phyloP scores from a whole-genome alignment of 306 rosid genomes.

The Cucurbita argyrosperma region DNA sequence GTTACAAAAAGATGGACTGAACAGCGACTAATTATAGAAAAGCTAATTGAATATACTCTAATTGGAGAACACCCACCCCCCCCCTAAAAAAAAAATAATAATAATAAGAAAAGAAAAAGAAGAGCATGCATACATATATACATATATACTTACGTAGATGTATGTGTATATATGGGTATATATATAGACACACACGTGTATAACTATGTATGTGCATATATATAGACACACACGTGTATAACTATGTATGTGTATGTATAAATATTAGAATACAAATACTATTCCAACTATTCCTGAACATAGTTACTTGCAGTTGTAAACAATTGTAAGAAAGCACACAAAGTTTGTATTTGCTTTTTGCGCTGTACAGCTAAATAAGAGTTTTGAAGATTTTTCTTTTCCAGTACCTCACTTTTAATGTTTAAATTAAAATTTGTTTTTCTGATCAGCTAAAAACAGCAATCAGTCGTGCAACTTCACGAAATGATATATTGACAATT shows the following conservation, averaged over 20 bases:
- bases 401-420: neutral
- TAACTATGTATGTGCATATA: no score
- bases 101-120: no score
- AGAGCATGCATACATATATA: no score
- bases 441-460: conserved; percentile 82
- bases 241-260: neutral
- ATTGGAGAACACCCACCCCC: neutral
- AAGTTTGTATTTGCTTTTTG: neutral
- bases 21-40: neutral
- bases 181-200: no score
- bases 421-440: conserved; percentile 8
- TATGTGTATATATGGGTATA: no score
- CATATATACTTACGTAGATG: no score
- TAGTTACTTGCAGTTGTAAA: neutral
- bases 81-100: no score
- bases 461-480: conserved; percentile 77
- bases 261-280: neutral
- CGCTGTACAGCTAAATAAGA: neutral
- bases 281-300: neutral
- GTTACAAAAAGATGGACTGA: neutral
- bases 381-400: neutral
- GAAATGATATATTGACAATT: conserved; percentile 63
- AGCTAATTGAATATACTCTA: neutral
- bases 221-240: no score
- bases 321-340: neutral